Percentiles rank a stretch among this genome's conserved stretches.
These are phyloP conservation scores for Nemania bipapillata DNA, from an alignment of 2,329 filamentous ascomycete genomes.

Conservation along the genomic window DNA sequence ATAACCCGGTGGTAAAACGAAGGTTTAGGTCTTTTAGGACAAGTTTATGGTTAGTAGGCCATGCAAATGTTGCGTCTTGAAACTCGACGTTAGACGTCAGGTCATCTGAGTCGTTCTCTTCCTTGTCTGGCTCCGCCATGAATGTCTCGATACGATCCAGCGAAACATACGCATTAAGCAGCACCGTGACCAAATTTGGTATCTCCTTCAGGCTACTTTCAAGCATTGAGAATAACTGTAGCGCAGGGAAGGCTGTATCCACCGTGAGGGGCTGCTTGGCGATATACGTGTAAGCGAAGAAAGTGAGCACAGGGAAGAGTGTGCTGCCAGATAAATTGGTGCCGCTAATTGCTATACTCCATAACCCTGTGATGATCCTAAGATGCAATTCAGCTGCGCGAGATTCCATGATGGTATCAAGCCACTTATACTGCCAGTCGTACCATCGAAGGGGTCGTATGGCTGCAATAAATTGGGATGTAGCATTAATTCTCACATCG, in stretches of 20 bases:
- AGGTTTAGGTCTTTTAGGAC: constrained; percentile 62
- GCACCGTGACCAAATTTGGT: constrained; percentile 77
- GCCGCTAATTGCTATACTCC: constrained; percentile 71
- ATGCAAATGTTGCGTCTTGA: constrained; percentile 76
- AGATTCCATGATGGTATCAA: constrained; percentile 73
- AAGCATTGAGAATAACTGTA: constrained; percentile 82
- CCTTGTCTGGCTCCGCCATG: constrained; percentile 85
- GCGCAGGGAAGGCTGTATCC: constrained; percentile 85
- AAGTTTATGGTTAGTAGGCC: constrained; percentile 73
- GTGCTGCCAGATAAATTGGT: constrained; percentile 77
- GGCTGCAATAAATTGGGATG: constrained; percentile 86
- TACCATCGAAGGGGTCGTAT: constrained; percentile 85
- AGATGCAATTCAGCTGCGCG: constrained; percentile 74
- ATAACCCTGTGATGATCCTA: constrained; percentile 71
- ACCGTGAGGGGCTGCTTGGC: constrained; percentile 75
- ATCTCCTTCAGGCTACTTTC: constrained; percentile 78
- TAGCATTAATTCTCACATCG: constrained; percentile 80
- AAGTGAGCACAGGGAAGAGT: constrained; percentile 81
- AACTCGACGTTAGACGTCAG: constrained; percentile 62
- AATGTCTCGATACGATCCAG: constrained; percentile 84
- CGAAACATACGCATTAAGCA: constrained; percentile 85
- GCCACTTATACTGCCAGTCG: constrained; percentile 82
- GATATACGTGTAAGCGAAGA: constrained; percentile 81
- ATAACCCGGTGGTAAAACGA: constrained; percentile 62
- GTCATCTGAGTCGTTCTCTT: constrained; percentile 58